A percentile compares a stretch with the other conserved stretches of the same genome.
Evolutionary conservation across 208 protist genomes (phyloP).

Genomic region (Crithidia fasciculata): DNA sequence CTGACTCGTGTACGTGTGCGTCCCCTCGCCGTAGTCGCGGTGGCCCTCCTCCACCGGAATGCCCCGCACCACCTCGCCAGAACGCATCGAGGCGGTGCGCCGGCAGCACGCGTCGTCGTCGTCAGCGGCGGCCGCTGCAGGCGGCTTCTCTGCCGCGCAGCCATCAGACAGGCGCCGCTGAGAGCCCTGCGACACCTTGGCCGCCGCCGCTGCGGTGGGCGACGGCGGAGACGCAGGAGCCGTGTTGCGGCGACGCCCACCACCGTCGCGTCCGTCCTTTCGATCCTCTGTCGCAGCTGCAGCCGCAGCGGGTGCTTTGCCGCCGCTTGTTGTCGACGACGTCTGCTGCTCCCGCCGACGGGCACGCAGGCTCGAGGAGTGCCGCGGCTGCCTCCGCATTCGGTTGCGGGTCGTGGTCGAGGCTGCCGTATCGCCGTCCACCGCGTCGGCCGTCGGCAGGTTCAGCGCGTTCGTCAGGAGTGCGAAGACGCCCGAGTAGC

Average conservation of each 20-base stretch:
- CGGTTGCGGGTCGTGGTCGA: background rate
- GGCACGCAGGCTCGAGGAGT: background rate
- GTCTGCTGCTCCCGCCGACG: background rate
- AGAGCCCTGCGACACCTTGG: background rate
- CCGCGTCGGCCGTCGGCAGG: background rate
- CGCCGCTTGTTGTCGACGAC: too few relatives aligned
- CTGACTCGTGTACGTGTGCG: background rate
- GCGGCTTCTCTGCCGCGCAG: background rate
- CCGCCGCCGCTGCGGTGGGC: background rate
- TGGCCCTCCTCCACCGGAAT: background rate
- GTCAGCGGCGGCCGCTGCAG: background rate
- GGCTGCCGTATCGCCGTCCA: background rate
- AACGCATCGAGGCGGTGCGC: conserved; percentile 1
- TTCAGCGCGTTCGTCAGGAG: conserved; percentile 19
- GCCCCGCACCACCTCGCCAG: conserved; percentile 10
- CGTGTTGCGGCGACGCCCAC: background rate
- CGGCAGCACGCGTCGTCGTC: background rate
- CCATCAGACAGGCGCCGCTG: conserved; percentile 3
- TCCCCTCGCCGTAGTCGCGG: background rate
- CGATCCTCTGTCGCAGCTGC: too few relatives aligned
- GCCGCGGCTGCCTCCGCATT: conserved; percentile 8
- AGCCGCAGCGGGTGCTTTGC: too few relatives aligned
- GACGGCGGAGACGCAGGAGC: background rate
- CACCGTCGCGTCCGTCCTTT: background rate
- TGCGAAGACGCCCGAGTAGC: conserved; percentile 16